Base-by-base conservation (phyloP, 2,329 filamentous ascomycete genomes). In the Penicillium crustosum region DNA sequence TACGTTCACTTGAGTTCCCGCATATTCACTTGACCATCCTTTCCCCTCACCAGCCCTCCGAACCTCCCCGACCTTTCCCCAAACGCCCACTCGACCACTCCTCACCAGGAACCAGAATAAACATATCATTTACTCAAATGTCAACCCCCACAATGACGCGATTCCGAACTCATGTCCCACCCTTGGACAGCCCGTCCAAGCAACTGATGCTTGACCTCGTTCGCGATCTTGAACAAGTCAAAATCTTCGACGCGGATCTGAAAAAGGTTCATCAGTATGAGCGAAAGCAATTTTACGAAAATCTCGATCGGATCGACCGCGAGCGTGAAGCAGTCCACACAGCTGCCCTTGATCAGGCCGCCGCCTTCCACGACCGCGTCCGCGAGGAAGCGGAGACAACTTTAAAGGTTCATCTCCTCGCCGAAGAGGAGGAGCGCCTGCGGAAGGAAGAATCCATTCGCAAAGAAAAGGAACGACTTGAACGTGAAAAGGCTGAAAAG, bases 331-430 rank as follows among this genome's bases (percentile, higher is more conserved):
- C 83, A 49, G 80, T 79, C 55, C 88, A 91, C 69, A 81, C 82
- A 57, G 83, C 86, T 64, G 88, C 88, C 15, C 81, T 93, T 17
- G 83, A 83, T 45, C 82, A 83, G 47, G 88, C 88, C 4, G 84
- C 85, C 49, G 79, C 80, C 15, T 83, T 88, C 67, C 89, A 92
- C 70, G 83, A 89, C 38, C 81, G 83, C 29, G 82, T 93, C 12
- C 81, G 80, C 45, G 75, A 79, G 52, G 78, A 81, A 49, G 84
- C 84, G 4, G 79, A 84, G 66, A 77, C 80, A 21, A 81, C 79
- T 19, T 66, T 83, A n/a, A 74, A 82, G 41, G 75, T 78, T n/a
- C 73, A 83, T 57, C 69, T 75, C 68, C 64, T 70, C 63, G 67
- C 72, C 55, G 70, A 76, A 59, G 70, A 76, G 66, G 69, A 75